Evolutionary conservation across 2,329 filamentous ascomycete species (phyloP), one percentile per base, ranked within the genome.

Genomic region (Aspergillus sp.): DNA sequence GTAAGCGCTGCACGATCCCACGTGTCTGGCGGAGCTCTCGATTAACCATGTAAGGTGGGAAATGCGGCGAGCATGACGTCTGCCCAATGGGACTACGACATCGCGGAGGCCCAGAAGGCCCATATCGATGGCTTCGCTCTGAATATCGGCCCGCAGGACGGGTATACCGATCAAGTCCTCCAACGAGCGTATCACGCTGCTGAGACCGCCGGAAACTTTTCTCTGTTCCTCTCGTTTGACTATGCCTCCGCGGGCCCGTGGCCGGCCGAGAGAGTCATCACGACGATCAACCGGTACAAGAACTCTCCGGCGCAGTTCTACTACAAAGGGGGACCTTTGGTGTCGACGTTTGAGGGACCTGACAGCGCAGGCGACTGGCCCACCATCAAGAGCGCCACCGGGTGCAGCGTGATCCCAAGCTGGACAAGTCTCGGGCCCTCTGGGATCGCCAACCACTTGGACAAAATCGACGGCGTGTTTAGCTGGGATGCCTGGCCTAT

Each of bases 401-500:
- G 46, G 12, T 56, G 56, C 36, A 60, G 61, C 45, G 64, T 67
- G 35, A 52, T 69, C 5, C 67, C 67, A 0, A 57, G 59, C 24
- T 66, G 55, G 55, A 53, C 57, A 2, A 57, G 52, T 20, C 42
- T 58, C 4, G 54, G 56, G 7, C 52, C 53, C 1, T 32, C 51
- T 4, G 45, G 48, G 5, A 51, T 54, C 22, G 48, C 53, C 15
- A 36, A 34, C 15, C 44, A 58, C 14, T 30, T 53, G 14, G 41
- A 52, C 16, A 52, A 48, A 14, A 53, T 64, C 20, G 56, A 66
- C 36, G 63, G 62, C 2, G 48, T 47, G 6, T 57, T 67, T 35
- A 60, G 53, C 31, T 66, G 64, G 64, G 59, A 60, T 32, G 63
- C 64, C 30, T 67, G 64, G 64, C 58, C 63, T 1, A 43, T 47